Evolutionary conservation across 139 green algal genomes (phyloP), one percentile per base, ranked within the genome.

Genomic region (Chlamydomonas asymmetrica): DNA sequence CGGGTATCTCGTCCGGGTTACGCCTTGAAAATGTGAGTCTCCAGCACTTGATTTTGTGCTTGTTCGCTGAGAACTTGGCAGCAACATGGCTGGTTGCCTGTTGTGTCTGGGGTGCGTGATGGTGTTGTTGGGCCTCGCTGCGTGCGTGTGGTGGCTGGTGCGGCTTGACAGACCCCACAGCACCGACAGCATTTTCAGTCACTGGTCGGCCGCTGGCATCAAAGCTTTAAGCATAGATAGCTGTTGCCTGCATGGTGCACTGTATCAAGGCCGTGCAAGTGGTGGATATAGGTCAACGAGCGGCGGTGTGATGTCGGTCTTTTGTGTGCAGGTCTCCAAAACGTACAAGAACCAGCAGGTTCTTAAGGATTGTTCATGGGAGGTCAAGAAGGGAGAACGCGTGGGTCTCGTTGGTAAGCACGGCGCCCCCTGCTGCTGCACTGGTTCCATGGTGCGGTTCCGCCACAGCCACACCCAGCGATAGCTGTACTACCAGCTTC

Each of bases 291-390:
- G 29, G 45, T 63, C 32, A 10, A 56, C 63, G 7, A 34, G 5
- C 56, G 18, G 9, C 39, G 23, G 5, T 25, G 18, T 25, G 38
- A 59, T 6, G 6, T 71, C 34, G 38, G 5, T 37, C 37, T 18
- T 39, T 25, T 23, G 34, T 54, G 0, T 57, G 50, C 81, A 94
- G 87, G 80, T 96, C 6, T 76, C 83, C 35, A 92, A 92, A 57
- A 97, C 91, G 0, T 99, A 98, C 83, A 98, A 98, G 87, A 96
- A 97, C 82, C 85, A 95, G 69, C 82, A 96, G 78, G 87, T 99
- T 63, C 85, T 99, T 3, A 90, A 89, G 56, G 86, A 96, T 74
- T 87, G 92, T 37, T 88, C 77, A 37, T 99, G 96, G 96, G 96
- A 99, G 63, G 92, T 97, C 66, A 98, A 98, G 78, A 95, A 94